Evolutionary conservation across 768 basidiomycete species (phyloP).

Genomic region (Peribolospora baueri): DNA sequence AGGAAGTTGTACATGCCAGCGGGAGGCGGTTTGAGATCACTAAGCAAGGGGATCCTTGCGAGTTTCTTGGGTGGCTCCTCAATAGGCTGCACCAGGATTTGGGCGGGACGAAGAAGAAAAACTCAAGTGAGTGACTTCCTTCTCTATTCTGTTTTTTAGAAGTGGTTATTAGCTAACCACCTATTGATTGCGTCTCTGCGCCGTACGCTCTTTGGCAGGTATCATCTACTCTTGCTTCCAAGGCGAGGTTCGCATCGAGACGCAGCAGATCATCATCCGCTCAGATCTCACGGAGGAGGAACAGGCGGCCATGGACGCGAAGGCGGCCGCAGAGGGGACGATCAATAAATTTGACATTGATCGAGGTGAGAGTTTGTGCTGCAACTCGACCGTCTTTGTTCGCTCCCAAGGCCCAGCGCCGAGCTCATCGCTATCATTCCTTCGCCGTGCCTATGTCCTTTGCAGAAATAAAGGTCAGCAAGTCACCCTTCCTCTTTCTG

Average conservation of each 20-base stretch:
- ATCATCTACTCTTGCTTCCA: conserved; percentile 84
- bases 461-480: conserved; percentile 56
- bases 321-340: too few species aligned
- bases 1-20: conserved; percentile 79
- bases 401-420: neutral
- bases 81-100: conserved; percentile 80
- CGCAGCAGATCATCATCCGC: conserved; percentile 56
- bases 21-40: conserved; percentile 77
- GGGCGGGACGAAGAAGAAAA: conserved; percentile 75
- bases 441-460: neutral
- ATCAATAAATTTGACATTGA: conserved; percentile 53
- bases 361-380: conserved; percentile 35
- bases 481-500: conserved; percentile 83
- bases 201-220: conserved; percentile 27
- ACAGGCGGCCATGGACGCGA: conserved; percentile 25
- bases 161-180: neutral
- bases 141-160: conserved; percentile 3
- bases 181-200: conserved; percentile 4
- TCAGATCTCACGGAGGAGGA: conserved; percentile 13
- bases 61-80: conserved; percentile 84
- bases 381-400: neutral
- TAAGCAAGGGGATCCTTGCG: conserved; percentile 83
- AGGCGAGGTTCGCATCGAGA: conserved; percentile 76
- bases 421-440: neutral
- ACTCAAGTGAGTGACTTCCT: conserved; percentile 43